Percentiles rank a stretch among this genome's conserved stretches.
Evolutionary conservation across 768 basidiomycete species (phyloP).

Genomic region (Auricularia auricula-judae): DNA sequence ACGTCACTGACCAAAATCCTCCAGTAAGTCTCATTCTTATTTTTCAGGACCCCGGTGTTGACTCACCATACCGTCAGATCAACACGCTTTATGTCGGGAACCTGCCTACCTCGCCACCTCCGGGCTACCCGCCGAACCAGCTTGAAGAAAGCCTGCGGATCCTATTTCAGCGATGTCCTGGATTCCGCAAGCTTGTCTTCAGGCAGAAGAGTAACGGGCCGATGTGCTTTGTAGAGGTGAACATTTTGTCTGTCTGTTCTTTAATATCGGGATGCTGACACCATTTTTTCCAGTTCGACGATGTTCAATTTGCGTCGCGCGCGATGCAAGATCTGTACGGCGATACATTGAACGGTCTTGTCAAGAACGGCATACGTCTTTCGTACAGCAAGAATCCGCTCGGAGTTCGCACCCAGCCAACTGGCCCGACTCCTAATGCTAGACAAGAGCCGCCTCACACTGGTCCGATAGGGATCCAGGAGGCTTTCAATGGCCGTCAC

Average conservation of each 20-base stretch:
- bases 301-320: slow-evolving; percentile 70
- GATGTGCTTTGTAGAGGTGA: slow-evolving; percentile 98
- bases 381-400: slow-evolving; percentile 98
- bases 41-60: slow-evolving; percentile 1
- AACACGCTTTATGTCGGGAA: slow-evolving; percentile 99
- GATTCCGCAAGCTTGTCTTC: slow-evolving; percentile 88
- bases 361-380: slow-evolving; percentile 92
- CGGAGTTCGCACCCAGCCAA: slow-evolving; percentile 61
- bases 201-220: slow-evolving; percentile 95
- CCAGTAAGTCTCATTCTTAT: slow-evolving; percentile 42
- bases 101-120: slow-evolving; percentile 69
- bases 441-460: neutral
- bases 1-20: slow-evolving; percentile 79
- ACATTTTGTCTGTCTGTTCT: slow-evolving; percentile 8
- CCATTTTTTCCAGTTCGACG: slow-evolving; percentile 60
- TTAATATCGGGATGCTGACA: neutral
- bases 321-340: slow-evolving; percentile 90
- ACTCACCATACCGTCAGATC: slow-evolving; percentile 37
- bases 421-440: neutral
- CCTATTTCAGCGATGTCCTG: slow-evolving; percentile 67
- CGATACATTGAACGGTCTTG: slow-evolving; percentile 77
- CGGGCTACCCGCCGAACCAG: slow-evolving; percentile 63
- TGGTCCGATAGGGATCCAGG: neutral
- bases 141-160: slow-evolving; percentile 81
- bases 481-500: neutral